These are phyloP conservation scores for Phytophthora brassicae DNA, from an alignment of 352 stramenopile genomes.

Conservation along the genomic window DNA sequence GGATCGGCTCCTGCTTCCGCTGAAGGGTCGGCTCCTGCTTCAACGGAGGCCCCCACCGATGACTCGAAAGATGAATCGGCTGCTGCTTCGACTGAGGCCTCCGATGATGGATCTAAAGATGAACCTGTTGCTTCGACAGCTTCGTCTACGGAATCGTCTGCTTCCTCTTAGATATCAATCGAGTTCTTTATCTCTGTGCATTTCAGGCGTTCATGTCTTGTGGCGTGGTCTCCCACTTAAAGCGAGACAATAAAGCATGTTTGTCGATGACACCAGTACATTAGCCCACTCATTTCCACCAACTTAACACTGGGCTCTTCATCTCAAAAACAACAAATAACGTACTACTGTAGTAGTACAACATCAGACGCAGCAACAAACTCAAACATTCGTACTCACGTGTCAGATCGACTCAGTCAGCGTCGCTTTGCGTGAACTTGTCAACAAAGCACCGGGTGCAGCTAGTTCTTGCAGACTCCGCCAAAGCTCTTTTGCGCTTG, in stretches of 20 bases:
- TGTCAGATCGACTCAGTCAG: slow-evolving; percentile 25
- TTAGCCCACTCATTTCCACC: slow-evolving; percentile 8
- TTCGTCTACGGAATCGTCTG: slow-evolving; percentile 1
- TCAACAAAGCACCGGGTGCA: slow-evolving; percentile 21
- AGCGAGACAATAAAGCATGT: slow-evolving; percentile 36
- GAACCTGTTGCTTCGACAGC: slow-evolving; percentile 8
- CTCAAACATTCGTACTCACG: slow-evolving; percentile 26
- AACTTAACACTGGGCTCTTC: slow-evolving; percentile 5
- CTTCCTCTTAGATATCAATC: slow-evolving; percentile 28
- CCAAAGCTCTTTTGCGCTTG: slow-evolving; percentile 56
- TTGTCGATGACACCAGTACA: slow-evolving; percentile 32
- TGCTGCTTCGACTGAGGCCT: not conserved
- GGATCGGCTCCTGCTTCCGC: not conserved
- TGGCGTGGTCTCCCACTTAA: slow-evolving; percentile 28
- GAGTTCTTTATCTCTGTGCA: slow-evolving; percentile 36
- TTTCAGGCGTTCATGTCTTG: slow-evolving; percentile 25
- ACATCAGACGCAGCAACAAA: not conserved
- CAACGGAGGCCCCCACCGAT: not conserved
- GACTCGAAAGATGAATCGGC: slow-evolving; percentile 2
- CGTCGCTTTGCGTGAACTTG: slow-evolving; percentile 22
- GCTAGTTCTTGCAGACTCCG: slow-evolving; percentile 23
- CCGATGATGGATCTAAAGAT: no score
- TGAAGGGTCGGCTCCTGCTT: not conserved
- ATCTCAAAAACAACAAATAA: slow-evolving; percentile 4
- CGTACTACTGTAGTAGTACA: no score